Conservation (phyloP, 78 protist genomes). For the Cyanophora paradoxa region DNA sequence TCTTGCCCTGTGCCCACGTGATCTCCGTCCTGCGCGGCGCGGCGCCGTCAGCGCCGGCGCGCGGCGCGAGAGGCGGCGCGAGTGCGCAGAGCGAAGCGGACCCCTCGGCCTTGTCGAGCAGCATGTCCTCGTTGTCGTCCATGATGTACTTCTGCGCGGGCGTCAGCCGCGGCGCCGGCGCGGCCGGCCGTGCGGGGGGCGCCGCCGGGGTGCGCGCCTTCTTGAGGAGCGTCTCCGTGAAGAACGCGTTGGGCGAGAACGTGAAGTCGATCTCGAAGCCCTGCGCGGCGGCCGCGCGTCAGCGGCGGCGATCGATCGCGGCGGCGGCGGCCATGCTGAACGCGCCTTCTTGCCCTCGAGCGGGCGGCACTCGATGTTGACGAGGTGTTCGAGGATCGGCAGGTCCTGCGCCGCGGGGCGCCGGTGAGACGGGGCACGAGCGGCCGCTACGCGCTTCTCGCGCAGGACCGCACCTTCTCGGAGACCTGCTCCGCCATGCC, state of each 20-base stretch:
- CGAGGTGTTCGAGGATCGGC: constrained; percentile 16
- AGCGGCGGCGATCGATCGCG: not conserved
- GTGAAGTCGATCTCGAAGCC: constrained; percentile 45
- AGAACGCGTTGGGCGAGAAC: constrained; percentile 52
- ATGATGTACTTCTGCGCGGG: too few species aligned
- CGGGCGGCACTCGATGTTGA: constrained; percentile 9
- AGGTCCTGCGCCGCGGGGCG: too few species aligned
- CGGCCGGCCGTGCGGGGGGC: too few species aligned
- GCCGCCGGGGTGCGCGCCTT: too few species aligned
- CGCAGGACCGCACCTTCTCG: too few species aligned
- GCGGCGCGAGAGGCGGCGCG: not conserved
- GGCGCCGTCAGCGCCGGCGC: too few species aligned
- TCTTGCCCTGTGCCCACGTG: constrained; percentile 37
- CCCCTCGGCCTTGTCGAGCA: constrained; percentile 42
- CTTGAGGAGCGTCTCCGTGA: constrained; percentile 46
- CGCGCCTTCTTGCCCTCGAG: constrained; percentile 15
- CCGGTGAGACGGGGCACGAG: too few species aligned
- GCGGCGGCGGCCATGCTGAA: not conserved
- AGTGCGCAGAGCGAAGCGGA: not conserved
- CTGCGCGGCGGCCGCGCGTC: not conserved
- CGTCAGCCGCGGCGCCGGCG: too few species aligned
- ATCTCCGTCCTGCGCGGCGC: constrained; percentile 7
- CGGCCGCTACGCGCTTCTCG: too few species aligned
- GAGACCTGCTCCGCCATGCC: constrained; percentile 14
- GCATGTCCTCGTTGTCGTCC: constrained; percentile 11